Percentiles rank a stretch among this genome's conserved stretches.
Evolutionary conservation across 179 eudicot genomes (phyloP).

Genomic region (Sideroxylon spinosum): DNA sequence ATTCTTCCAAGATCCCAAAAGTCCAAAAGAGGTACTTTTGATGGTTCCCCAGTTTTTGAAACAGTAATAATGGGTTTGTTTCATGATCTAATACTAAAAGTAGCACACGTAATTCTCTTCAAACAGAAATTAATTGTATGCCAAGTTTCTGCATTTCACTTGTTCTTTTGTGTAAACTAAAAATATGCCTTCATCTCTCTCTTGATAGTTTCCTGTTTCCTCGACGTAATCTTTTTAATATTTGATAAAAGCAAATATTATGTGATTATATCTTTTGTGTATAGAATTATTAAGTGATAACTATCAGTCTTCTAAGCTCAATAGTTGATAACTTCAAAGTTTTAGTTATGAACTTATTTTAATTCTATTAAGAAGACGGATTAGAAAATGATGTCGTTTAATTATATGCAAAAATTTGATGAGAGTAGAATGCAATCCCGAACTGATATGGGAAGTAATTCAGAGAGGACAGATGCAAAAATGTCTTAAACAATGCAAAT

Average conservation of each 20-base stretch:
- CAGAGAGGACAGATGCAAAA: neutral
- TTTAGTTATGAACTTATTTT: neutral
- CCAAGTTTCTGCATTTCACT: neutral
- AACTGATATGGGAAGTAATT: neutral
- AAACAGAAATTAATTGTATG: neutral
- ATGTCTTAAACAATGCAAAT: neutral
- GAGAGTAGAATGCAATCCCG: neutral
- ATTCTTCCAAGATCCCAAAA: slow-evolving; percentile 40
- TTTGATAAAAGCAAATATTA: neutral
- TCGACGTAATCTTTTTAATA: neutral
- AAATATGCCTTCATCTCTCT: neutral
- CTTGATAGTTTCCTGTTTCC: neutral
- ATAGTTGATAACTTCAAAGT: neutral
- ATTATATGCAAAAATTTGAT: neutral
- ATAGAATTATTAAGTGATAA: neutral
- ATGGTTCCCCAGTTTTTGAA: neutral
- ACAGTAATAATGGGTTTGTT: neutral
- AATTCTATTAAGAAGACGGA: neutral
- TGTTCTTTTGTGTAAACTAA: neutral
- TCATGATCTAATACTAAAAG: neutral
- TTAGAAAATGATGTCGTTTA: neutral
- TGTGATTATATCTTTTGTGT: neutral
- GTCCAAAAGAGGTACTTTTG: slow-evolving; percentile 42
- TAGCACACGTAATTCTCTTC: neutral
- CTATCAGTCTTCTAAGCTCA: neutral